Evolutionary conservation across 495 filamentous ascomycete species (phyloP).

Genomic region (Xylaria curta): DNA sequence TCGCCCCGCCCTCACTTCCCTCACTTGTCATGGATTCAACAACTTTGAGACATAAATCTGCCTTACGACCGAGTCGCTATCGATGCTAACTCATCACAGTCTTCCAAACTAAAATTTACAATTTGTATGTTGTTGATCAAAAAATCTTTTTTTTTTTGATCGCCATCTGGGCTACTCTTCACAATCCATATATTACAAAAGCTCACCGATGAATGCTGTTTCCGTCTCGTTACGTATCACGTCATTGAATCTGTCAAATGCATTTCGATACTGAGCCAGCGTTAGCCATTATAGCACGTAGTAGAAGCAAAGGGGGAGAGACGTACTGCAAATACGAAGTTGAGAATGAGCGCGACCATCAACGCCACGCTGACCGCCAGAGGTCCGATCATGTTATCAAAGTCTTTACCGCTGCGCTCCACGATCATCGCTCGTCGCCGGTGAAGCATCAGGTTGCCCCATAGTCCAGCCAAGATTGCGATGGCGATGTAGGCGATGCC

Average conservation of each 20-base stretch:
- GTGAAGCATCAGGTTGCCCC: conserved; percentile 87
- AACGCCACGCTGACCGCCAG: conserved; percentile 82
- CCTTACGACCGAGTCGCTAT: background rate
- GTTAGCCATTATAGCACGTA: conserved; percentile 19
- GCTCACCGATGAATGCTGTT: conserved; percentile 35
- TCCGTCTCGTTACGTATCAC: conserved; percentile 33
- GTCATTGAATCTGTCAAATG: conserved; percentile 32
- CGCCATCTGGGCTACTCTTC: background rate
- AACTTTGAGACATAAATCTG: background rate
- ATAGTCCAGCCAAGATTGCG: conserved; percentile 79
- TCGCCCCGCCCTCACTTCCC: background rate
- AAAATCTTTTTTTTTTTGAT: background rate
- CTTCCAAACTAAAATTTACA: background rate
- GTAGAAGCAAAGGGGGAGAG: background rate
- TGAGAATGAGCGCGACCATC: conserved; percentile 77
- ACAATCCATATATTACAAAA: conserved; percentile 25
- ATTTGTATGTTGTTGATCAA: background rate
- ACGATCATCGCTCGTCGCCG: conserved; percentile 78
- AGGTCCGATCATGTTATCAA: conserved; percentile 87
- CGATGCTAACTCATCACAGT: background rate
- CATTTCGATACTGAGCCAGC: conserved; percentile 40
- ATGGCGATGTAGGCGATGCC: conserved; percentile 82
- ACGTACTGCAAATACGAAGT: conserved; percentile 82
- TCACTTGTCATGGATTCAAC: background rate
- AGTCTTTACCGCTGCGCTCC: conserved; percentile 84